Base-by-base conservation (phyloP, 176 grass and related monocot species). In the Eremochloa ophiuroides region DNA sequence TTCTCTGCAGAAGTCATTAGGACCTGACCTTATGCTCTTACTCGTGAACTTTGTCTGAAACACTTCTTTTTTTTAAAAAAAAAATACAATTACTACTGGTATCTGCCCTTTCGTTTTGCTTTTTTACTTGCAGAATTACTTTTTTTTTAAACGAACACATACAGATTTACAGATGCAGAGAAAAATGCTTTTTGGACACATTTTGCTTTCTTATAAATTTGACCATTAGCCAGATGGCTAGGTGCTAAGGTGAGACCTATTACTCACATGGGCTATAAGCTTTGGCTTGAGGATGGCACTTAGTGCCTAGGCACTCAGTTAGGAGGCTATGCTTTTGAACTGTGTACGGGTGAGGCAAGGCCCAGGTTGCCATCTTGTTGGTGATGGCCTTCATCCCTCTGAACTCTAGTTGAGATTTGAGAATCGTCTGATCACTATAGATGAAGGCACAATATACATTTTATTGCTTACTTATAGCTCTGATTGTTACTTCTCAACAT, bases 381-480 rank as follows among this genome's bases (percentile, higher is more conserved):
- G 27, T 15, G 15, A 39, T 6, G 7, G 17, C 63, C 46, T 66
- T 48, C 51, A 56, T 8, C 23, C 51, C 10, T 56, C 30, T 50
- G 29, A 50, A 66, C 28, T 23, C 61, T 35, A 1, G 18, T 79
- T 51, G 43, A 67, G 30, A 55, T n/a, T 79, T 51, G 43, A 67
- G 43, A 55, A 10, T 38, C 62, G 68, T 31, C 10, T 55, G 28
- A 35, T 73, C 7, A 59, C 17, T 17, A 28, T 70, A 38, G 39
- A 66, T 65, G 59, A 65, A 53, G 37, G 28, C n/a, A 41, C 62
- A 30, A 64, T 40, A 71, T 73, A 84, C 65, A 77, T 78, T 91
- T 85, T 91, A 80, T 91, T 88, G 20, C 72, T 84, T 29, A 80
- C 47, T 76, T 69, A 78, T 39, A 75, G 60, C 61, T 35, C 65